Percentiles rank a stretch among this genome's conserved stretches.
Conservation (phyloP, 2,329 filamentous ascomycete genomes). For the Aureobasidium sp. region DNA sequence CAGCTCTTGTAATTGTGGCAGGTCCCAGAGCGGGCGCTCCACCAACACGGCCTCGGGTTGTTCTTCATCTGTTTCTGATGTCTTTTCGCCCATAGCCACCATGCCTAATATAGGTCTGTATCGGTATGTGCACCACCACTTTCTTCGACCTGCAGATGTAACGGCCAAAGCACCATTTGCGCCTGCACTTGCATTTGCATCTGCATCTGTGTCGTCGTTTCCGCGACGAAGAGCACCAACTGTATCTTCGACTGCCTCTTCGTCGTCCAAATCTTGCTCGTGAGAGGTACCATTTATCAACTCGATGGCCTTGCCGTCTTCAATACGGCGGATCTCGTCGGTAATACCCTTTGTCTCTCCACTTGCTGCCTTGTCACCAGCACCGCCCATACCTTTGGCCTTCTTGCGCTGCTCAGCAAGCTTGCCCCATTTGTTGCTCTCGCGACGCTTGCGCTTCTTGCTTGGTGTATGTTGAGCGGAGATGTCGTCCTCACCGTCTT, state of each 20-base stretch:
- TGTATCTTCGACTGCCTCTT: slow-evolving; percentile 36
- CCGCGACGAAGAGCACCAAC: slow-evolving; percentile 31
- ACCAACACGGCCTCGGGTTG: slow-evolving; percentile 76
- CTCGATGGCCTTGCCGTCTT: slow-evolving; percentile 26
- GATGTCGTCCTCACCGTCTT: slow-evolving; percentile 11
- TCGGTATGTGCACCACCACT: slow-evolving; percentile 79
- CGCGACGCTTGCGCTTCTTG: slow-evolving; percentile 38
- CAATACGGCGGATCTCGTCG: slow-evolving; percentile 24
- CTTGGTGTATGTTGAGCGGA: slow-evolving; percentile 15
- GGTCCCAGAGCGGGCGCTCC: slow-evolving; percentile 56
- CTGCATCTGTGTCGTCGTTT: slow-evolving; percentile 28
- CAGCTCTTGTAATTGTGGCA: slow-evolving; percentile 17
- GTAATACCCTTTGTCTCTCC: slow-evolving; percentile 25
- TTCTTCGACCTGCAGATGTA: slow-evolving; percentile 25
- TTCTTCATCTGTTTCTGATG: slow-evolving; percentile 35
- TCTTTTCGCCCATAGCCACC: slow-evolving; percentile 47
- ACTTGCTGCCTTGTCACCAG: slow-evolving; percentile 46
- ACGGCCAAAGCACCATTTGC: slow-evolving; percentile 24
- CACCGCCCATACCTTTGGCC: slow-evolving; percentile 47
- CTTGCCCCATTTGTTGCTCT: slow-evolving; percentile 18
- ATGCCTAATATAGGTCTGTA: slow-evolving; percentile 88
- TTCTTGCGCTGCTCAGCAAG: slow-evolving; percentile 30
- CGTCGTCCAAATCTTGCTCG: slow-evolving; percentile 35
- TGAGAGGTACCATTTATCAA: slow-evolving; percentile 21
- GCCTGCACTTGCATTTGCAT: slow-evolving; percentile 20